These are phyloP conservation scores for Cephalotrichum gorgonifer DNA, from an alignment of 2,329 filamentous ascomycete genomes.

Conservation along the genomic window DNA sequence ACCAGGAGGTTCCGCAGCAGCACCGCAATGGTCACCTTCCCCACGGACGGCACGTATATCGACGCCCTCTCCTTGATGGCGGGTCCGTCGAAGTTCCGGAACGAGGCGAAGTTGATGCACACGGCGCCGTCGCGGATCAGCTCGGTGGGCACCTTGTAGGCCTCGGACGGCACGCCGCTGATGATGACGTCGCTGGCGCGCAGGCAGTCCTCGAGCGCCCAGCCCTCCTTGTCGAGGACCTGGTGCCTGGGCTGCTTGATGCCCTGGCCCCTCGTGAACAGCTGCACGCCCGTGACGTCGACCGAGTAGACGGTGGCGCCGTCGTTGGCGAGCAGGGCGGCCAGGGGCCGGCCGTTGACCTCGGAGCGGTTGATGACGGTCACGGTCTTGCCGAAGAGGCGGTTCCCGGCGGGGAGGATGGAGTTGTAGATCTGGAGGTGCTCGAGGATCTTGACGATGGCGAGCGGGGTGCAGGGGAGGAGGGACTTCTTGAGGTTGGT, in stretches of 20 bases:
- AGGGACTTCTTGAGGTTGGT: slow-evolving; percentile 77
- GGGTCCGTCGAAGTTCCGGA: slow-evolving; percentile 79
- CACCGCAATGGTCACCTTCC: slow-evolving; percentile 94
- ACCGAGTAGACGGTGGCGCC: slow-evolving; percentile 93
- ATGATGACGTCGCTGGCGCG: slow-evolving; percentile 91
- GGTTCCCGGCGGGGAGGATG: slow-evolving; percentile 84
- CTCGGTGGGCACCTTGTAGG: slow-evolving; percentile 80
- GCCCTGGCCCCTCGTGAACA: slow-evolving; percentile 83
- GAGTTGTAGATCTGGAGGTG: slow-evolving; percentile 94
- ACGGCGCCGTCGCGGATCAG: slow-evolving; percentile 81
- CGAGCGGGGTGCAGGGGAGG: slow-evolving; percentile 88
- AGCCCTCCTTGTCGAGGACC: slow-evolving; percentile 72
- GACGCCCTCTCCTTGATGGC: slow-evolving; percentile 91
- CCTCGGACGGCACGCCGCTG: slow-evolving; percentile 77
- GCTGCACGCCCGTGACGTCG: slow-evolving; percentile 81
- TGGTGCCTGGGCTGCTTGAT: slow-evolving; percentile 80
- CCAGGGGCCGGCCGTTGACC: slow-evolving; percentile 86
- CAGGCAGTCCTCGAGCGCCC: slow-evolving; percentile 69
- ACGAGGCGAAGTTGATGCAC: slow-evolving; percentile 98
- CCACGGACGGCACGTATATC: slow-evolving; percentile 93
- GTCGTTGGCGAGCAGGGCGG: slow-evolving; percentile 89
- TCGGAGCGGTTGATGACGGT: slow-evolving; percentile 95
- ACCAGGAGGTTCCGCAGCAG: slow-evolving; percentile 82
- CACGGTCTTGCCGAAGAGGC: slow-evolving; percentile 85
- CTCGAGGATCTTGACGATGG: slow-evolving; percentile 94